A percentile compares a stretch with the other conserved stretches of the same genome.
Evolutionary conservation across 2,329 filamentous ascomycete genomes (phyloP).

Genomic region (Harringtonia lauricola): DNA sequence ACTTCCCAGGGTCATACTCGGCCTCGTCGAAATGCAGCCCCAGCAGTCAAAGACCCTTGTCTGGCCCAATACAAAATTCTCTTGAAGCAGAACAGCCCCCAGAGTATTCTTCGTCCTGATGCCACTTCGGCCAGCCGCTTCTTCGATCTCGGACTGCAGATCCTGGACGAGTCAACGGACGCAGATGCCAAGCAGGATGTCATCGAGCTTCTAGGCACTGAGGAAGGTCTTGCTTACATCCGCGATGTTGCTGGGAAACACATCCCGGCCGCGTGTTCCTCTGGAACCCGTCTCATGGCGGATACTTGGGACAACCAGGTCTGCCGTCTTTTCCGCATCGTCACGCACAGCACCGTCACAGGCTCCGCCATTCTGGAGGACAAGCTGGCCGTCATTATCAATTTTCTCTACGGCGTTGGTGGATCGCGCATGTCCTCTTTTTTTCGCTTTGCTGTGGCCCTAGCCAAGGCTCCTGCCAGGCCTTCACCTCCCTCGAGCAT

Average conservation of each 20-base stretch:
- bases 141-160: constrained; percentile 4
- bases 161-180: neutral
- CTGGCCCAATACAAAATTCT: neutral
- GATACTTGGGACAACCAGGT: constrained; percentile 3
- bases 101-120: no score
- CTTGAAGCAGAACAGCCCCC: neutral
- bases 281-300: neutral
- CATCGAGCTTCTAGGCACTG: neutral
- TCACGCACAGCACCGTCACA: constrained; percentile 22
- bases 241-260: neutral
- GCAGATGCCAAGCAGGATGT: constrained; percentile 1
- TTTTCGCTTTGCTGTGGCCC: constrained; percentile 18
- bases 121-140: neutral
- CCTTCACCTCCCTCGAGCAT: no score
- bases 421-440: constrained; percentile 17
- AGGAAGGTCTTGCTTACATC: constrained; percentile 5
- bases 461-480: neutral
- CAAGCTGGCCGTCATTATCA: constrained; percentile 22
- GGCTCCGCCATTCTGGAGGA: constrained; percentile 27
- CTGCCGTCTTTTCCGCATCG: constrained; percentile 18
- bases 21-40: neutral
- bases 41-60: neutral
- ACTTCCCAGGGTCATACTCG: neutral
- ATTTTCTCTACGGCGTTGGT: constrained; percentile 23
- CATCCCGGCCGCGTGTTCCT: neutral